Percentiles rank a stretch among this genome's conserved stretches.
These are phyloP conservation scores for Petunia axillaris DNA, from an alignment of 257 asterid genomes.

Conservation along the genomic window DNA sequence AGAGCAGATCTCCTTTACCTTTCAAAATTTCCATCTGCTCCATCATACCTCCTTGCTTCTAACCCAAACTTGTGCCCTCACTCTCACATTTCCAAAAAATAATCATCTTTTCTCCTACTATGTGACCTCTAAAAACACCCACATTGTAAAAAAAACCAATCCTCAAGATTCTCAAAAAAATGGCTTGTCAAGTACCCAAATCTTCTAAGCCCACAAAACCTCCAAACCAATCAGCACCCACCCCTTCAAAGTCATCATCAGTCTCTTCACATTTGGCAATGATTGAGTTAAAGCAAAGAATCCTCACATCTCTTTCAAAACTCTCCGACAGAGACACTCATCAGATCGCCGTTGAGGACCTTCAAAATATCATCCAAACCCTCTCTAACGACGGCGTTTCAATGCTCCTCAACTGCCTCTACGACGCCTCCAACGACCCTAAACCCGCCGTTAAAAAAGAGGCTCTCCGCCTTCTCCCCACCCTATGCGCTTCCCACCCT, in stretches of 20 bases:
- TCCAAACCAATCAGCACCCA: constrained; percentile 47
- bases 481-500: constrained; percentile 62
- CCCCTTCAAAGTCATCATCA: constrained; percentile 55
- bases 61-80: too few relatives aligned
- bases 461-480: constrained; percentile 72
- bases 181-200: constrained; percentile 36
- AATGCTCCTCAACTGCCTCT: constrained; percentile 92
- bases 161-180: not conserved
- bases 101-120: too few relatives aligned
- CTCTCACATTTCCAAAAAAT: too few relatives aligned
- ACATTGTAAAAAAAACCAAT: not conserved
- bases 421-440: constrained; percentile 81
- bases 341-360: constrained; percentile 97
- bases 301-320: constrained; percentile 82
- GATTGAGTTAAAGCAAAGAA: constrained; percentile 92
- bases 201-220: constrained; percentile 79
- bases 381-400: constrained; percentile 85
- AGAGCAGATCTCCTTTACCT: too few relatives aligned
- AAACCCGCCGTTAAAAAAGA: constrained; percentile 90
- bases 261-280: constrained; percentile 82
- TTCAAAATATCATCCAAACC: constrained; percentile 73
- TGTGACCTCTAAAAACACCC: not conserved
- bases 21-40: too few relatives aligned
- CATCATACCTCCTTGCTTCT: too few relatives aligned
- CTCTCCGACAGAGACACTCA: constrained; percentile 98